Base-by-base conservation (phyloP, 441 rosid species). In the Pelargonium exstipulatum region DNA sequence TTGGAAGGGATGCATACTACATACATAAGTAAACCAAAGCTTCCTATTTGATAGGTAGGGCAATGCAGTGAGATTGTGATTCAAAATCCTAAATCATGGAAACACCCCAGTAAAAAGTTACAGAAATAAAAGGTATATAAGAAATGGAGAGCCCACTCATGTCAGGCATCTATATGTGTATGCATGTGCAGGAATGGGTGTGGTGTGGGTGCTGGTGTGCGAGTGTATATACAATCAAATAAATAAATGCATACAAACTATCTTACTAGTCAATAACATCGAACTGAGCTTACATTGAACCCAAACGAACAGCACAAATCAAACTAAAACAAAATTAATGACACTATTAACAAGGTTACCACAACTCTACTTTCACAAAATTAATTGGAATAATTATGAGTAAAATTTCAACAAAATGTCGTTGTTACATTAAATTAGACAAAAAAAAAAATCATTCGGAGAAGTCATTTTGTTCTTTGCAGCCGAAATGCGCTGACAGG, bases 251-350 rank as follows among this genome's bases (percentile, higher is more conserved):
- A 22, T 57, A 20, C 0, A 57, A 58, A 58, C 35, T 22, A 58
- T 13, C 14, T 58, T 22, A 32, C 35, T 58, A n/a, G 35, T 58
- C 9, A 32, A 14, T 58, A n/a, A 29, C 62, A n/a, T 5, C 9
- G 63, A n/a, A 58, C 35, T 58, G 63, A 58, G 35, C 63, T 58
- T 9, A 20, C 32, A 22, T 58, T 58, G 12, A 13, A 58, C 5
- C 10, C n/a, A 22, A 22, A 58, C 14, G 14, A 20, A 58, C 35
- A 22, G 63, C 20, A 9, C 63, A 20, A 58, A 58, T 58, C 62
- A 57, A 57, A 18, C 13, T 1, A 24, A 57, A 18, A 57, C 90
- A 83, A n/a, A n/a, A n/a, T n/a, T n/a, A n/a, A n/a, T n/a, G n/a
- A n/a, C n/a, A n/a, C n/a, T n/a, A n/a, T n/a, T n/a, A n/a, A n/a